Conservation (phyloP, 176 grass and related monocot species). For the Cenchrus fungigraminus region DNA sequence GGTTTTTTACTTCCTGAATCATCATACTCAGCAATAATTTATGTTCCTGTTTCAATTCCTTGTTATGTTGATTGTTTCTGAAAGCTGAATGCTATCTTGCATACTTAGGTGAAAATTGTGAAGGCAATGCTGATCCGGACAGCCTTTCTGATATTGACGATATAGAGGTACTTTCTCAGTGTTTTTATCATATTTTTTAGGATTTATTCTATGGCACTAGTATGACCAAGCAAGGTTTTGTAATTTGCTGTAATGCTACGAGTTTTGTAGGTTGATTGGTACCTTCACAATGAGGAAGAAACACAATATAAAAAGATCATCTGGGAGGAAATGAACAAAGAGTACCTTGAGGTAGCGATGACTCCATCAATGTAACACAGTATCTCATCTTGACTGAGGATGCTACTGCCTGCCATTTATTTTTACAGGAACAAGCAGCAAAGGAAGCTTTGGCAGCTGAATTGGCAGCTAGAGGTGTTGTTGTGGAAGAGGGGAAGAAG, state of each 20-base stretch:
- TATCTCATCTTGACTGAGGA: conserved; percentile 37
- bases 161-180: conserved; percentile 63
- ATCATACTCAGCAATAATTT: conserved; percentile 33
- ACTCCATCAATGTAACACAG: background rate
- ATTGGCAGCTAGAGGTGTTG: conserved; percentile 58
- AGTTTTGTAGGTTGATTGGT: conserved; percentile 66
- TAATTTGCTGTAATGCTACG: conserved; percentile 16
- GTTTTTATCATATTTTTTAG: conserved; percentile 12
- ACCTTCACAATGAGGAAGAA: conserved; percentile 92
- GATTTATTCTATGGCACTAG: conserved; percentile 9
- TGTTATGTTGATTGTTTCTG: conserved; percentile 33
- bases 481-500: conserved; percentile 45
- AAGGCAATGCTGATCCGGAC: conserved; percentile 55
- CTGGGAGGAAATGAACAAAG: conserved; percentile 99
- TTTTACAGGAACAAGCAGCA: conserved; percentile 77
- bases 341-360: conserved; percentile 80
- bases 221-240: background rate
- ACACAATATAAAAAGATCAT: conserved; percentile 87
- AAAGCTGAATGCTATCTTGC: conserved; percentile 49
- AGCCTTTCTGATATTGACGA: conserved; percentile 92
- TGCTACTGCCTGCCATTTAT: conserved; percentile 25
- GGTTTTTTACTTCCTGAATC: conserved; percentile 45
- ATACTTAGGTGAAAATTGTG: conserved; percentile 52
- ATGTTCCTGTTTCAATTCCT: background rate
- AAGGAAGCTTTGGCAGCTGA: conserved; percentile 84